Evolutionary conservation across 768 basidiomycete species (phyloP).

Genomic region (Pulveroboletus sp.): DNA sequence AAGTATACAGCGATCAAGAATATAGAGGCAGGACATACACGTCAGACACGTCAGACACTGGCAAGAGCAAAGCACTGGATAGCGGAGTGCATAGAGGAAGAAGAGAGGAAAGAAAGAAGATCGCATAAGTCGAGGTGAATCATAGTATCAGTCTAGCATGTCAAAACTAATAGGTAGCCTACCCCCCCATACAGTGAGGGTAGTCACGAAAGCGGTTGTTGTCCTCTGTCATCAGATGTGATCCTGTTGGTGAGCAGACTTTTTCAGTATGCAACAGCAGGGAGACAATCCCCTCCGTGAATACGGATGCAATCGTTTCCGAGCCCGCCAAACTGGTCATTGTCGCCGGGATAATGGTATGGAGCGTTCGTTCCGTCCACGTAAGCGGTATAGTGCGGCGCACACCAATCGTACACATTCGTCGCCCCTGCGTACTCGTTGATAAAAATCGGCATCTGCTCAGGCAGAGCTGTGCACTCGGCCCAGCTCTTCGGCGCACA

Average conservation of each 20-base stretch:
- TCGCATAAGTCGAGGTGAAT: slow-evolving; percentile 1
- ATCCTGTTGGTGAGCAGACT: not conserved
- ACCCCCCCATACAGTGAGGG: not conserved
- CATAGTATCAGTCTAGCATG: slow-evolving; percentile 3
- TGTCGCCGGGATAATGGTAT: slow-evolving; percentile 8
- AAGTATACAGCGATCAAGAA: not conserved
- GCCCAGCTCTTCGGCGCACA: slow-evolving; percentile 26
- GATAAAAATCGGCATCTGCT: slow-evolving; percentile 27
- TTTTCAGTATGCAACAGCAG: slow-evolving; percentile 19
- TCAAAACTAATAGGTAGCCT: not conserved
- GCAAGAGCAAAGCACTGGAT: not conserved
- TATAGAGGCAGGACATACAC: not conserved
- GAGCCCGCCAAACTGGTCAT: slow-evolving; percentile 7
- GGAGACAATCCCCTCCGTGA: slow-evolving; percentile 13
- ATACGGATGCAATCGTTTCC: slow-evolving; percentile 15
- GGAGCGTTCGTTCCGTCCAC: not conserved
- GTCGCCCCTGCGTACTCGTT: slow-evolving; percentile 20
- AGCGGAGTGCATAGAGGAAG: not conserved
- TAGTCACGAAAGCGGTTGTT: not conserved
- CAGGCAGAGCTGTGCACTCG: slow-evolving; percentile 14
- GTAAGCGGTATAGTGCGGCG: slow-evolving; percentile 15
- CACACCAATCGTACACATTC: slow-evolving; percentile 24
- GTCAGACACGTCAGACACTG: not conserved
- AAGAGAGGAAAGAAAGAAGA: not conserved
- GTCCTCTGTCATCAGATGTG: slow-evolving; percentile 1